Percentiles rank a stretch among this genome's conserved stretches.
These are phyloP conservation scores for Pseudogymnoascus sp. DNA, from an alignment of 2,329 filamentous ascomycete genomes.

Conservation along the genomic window DNA sequence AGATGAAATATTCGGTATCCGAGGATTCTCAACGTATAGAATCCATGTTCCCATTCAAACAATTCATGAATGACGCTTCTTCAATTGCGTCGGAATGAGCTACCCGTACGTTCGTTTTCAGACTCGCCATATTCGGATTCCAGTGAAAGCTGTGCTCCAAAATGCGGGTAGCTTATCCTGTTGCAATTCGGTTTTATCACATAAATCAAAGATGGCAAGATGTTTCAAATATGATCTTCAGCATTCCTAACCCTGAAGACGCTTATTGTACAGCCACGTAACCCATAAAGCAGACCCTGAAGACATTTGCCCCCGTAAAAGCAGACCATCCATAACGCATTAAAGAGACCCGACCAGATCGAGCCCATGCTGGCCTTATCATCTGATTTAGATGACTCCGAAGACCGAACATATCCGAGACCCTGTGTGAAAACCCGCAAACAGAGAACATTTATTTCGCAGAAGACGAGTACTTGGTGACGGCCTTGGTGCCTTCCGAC, in stretches of 20 bases:
- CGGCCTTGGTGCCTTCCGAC: constrained; percentile 98
- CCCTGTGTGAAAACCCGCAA: constrained; percentile 49
- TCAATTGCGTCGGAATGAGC: neutral
- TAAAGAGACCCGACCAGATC: constrained; percentile 39
- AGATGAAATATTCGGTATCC: neutral
- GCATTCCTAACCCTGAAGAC: constrained; percentile 29
- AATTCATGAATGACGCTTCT: neutral
- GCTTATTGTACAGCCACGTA: constrained; percentile 65
- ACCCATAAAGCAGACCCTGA: constrained; percentile 59
- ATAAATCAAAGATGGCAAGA: neutral
- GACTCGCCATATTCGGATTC: neutral
- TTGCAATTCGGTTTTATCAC: neutral
- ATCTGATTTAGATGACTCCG: constrained; percentile 25
- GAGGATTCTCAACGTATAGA: neutral
- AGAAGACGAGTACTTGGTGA: constrained; percentile 99
- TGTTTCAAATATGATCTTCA: constrained; percentile 21
- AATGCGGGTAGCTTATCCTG: neutral
- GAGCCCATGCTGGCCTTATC: constrained; percentile 22
- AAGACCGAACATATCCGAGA: constrained; percentile 48
- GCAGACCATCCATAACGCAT: constrained; percentile 69
- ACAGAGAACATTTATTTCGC: constrained; percentile 74
- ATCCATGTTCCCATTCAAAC: neutral
- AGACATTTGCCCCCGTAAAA: constrained; percentile 60
- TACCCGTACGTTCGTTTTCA: neutral
- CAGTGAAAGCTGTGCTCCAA: neutral